A percentile compares a stretch with the other conserved stretches of the same genome.
Conservation (phyloP, 2,329 filamentous ascomycete species). For the Aspergillus sp. region DNA sequence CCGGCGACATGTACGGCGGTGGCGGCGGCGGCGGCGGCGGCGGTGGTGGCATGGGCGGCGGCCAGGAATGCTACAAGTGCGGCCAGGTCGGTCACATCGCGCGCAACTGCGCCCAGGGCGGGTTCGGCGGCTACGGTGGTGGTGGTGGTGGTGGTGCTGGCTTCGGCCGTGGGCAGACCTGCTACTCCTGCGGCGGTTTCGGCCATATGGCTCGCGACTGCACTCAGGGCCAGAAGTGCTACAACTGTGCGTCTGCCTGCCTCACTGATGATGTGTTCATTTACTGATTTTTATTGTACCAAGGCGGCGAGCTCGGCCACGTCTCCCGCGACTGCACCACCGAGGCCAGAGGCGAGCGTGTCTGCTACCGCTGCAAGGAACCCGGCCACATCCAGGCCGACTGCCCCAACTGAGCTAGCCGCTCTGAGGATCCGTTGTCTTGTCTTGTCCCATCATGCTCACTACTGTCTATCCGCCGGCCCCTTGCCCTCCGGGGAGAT, state of each 20-base stretch:
- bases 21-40: constrained; percentile 37
- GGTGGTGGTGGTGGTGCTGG: constrained; percentile 41
- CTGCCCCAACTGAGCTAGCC: constrained; percentile 65
- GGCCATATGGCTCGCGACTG: constrained; percentile 98
- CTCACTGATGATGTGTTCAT: background rate
- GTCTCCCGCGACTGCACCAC: constrained; percentile 93
- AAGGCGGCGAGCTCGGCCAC: constrained; percentile 77
- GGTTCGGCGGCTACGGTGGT: constrained; percentile 36
- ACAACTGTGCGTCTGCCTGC: constrained; percentile 65
- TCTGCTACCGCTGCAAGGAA: constrained; percentile 94
- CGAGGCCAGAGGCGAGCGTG: constrained; percentile 81
- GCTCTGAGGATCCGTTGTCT: constrained; percentile 16
- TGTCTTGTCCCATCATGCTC: constrained; percentile 17
- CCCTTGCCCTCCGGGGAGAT: too few relatives aligned
- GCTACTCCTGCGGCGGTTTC: constrained; percentile 96
- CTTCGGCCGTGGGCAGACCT: constrained; percentile 63
- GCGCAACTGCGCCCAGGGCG: constrained; percentile 49
- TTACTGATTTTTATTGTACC: constrained; percentile 3
- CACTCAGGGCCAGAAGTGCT: constrained; percentile 98
- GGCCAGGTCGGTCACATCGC: constrained; percentile 94
- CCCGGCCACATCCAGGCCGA: constrained; percentile 85
- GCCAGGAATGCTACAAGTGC: constrained; percentile 93
- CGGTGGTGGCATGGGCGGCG: constrained; percentile 39
- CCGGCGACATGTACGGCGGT: constrained; percentile 36
- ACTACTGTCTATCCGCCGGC: too few relatives aligned